These are phyloP conservation scores for Begonia fuchsioides DNA, from an alignment of 306 rosid genomes.

Conservation along the genomic window DNA sequence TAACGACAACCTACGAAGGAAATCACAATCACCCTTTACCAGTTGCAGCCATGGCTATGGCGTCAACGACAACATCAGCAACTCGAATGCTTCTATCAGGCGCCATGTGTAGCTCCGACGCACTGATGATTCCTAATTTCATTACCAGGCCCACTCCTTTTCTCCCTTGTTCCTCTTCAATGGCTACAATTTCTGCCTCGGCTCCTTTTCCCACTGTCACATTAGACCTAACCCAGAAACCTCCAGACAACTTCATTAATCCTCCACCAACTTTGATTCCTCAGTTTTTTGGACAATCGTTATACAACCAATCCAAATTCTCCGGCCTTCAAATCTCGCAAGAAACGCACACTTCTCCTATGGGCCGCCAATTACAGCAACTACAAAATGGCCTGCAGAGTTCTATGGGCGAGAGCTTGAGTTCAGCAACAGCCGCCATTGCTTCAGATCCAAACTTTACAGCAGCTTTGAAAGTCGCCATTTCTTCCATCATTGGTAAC, in stretches of 20 bases:
- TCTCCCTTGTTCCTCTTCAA: constrained; percentile 46
- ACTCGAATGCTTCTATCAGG: constrained; percentile 57
- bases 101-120: constrained; percentile 46
- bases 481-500: constrained; percentile 32
- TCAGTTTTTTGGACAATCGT: constrained; percentile 32
- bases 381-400: constrained; percentile 11
- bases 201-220: constrained; percentile 80
- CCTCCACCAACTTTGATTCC: constrained; percentile 29
- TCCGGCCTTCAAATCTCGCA: constrained; percentile 52
- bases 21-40: constrained; percentile 68
- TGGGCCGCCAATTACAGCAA: neutral
- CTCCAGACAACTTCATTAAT: constrained; percentile 14
- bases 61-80: constrained; percentile 55
- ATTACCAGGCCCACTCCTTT: constrained; percentile 17
- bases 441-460: constrained; percentile 48
- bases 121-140: constrained; percentile 34
- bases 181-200: constrained; percentile 66
- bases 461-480: constrained; percentile 45
- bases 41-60: constrained; percentile 64
- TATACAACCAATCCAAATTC: constrained; percentile 39
- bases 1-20: constrained; percentile 64
- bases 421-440: constrained; percentile 57
- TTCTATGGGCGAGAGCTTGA: constrained; percentile 25
- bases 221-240: constrained; percentile 50
- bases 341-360: constrained; percentile 8